Conservation (phyloP, 495 filamentous ascomycete species). For the Ramalina peruviana region DNA sequence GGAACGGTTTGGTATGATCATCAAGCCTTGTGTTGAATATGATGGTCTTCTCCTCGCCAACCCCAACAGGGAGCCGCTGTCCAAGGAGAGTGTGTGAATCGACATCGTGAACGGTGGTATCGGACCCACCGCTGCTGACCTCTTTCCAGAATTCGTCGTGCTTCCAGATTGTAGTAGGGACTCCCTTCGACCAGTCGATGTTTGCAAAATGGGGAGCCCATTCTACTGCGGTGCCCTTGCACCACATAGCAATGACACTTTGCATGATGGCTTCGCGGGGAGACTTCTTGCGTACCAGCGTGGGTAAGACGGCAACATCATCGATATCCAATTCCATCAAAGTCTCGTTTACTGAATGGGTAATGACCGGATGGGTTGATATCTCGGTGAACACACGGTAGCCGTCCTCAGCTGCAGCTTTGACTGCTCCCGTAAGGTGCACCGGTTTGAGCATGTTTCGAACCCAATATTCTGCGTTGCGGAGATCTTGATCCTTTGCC, state of each 20-base stretch:
- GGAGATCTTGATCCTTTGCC: slow-evolving; percentile 10
- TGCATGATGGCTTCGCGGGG: slow-evolving; percentile 28
- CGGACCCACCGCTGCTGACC: slow-evolving; percentile 12
- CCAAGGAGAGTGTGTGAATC: slow-evolving; percentile 18
- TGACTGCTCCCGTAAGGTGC: slow-evolving; percentile 19
- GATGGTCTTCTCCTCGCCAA: background rate
- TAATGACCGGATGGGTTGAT: slow-evolving; percentile 23
- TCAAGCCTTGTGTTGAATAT: slow-evolving; percentile 20
- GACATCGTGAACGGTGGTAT: slow-evolving; percentile 16
- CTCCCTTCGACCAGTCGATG: slow-evolving; percentile 26
- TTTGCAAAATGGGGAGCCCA: no score
- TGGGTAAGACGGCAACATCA: slow-evolving; percentile 20
- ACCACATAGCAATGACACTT: slow-evolving; percentile 4
- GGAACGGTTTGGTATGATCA: slow-evolving; percentile 23
- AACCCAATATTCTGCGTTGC: slow-evolving; percentile 19
- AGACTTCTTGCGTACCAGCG: slow-evolving; percentile 23
- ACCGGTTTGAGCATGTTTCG: slow-evolving; percentile 22
- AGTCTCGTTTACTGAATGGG: slow-evolving; percentile 25
- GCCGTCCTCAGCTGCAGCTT: slow-evolving; percentile 23
- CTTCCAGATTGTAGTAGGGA: slow-evolving; percentile 36
- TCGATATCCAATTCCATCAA: slow-evolving; percentile 19
- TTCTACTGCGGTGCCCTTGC: no score
- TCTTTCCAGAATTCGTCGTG: slow-evolving; percentile 41
- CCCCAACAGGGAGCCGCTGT: slow-evolving; percentile 9
- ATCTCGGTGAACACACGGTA: slow-evolving; percentile 24